Base-by-base conservation (phyloP, 176 grass and related monocot species). In the Miscanthus lutarioriparius region DNA sequence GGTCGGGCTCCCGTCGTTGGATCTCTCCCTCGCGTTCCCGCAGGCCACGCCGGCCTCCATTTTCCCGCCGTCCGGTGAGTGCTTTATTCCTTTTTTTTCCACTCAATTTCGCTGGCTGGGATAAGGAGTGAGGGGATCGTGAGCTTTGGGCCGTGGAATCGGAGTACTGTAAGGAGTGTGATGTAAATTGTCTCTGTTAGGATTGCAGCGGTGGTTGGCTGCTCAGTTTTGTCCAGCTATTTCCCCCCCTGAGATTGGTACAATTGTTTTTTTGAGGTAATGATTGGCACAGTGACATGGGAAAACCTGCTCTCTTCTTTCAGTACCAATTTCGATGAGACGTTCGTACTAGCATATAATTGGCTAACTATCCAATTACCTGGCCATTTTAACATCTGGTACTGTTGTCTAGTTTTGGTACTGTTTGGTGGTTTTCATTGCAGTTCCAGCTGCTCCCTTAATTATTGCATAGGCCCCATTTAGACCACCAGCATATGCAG, bases 1-100 rank as follows among this genome's bases (percentile, higher is more conserved):
- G 71, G 59, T 77, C 70, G 82, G 67, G 17, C 63, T 84, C 26
- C 75, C 84, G 66, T 68, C 90, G 80, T 27, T 90, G 41, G 82
- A 89, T 19, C 49, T 93, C 49, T 47, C 85, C 33, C 48, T 83
- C 64, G 88, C 88, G 79, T 93, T 93, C 81, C 88, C 91, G 36
- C 88, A 93, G 74, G 91, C 78, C 23, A 93, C 85, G 26, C 91
- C 91, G 14, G 88, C 91, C 9, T 93, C 88, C 26, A 17, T 86
- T 39, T 93, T 93, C 63, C 91, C 91, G 36, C 88, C 88, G 38
- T 74, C 78, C 39, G 85, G 91, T 93, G 30, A 78, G 77, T 5
- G 11, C 4, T 58, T 40, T 15, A 0, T 6, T 38, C 17, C 15
- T 7, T 51, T 13, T 20, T 17, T 26, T 12, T 37, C 16, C 20